These are phyloP conservation scores for Cystobasidium pallidum DNA, from an alignment of 1,284 basidiomycete species.

Conservation along the genomic window DNA sequence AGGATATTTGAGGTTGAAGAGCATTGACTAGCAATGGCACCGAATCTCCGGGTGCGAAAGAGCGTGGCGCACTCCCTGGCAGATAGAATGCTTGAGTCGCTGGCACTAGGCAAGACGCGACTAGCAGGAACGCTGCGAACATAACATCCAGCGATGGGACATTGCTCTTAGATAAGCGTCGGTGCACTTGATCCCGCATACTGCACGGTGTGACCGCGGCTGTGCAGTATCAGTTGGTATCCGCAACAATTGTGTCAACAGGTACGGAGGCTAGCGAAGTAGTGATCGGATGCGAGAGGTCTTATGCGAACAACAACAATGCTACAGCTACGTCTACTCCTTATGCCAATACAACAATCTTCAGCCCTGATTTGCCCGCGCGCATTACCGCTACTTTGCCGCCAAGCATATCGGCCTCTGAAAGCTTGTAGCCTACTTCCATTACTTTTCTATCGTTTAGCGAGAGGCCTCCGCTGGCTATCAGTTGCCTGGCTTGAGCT, in stretches of 20 bases:
- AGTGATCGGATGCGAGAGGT: not conserved
- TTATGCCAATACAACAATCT: slow-evolving; percentile 24
- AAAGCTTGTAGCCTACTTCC: slow-evolving; percentile 7
- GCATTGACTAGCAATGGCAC: slow-evolving; percentile 57
- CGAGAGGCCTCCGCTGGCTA: slow-evolving; percentile 19
- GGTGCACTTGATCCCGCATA: too few species aligned
- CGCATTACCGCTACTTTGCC: slow-evolving; percentile 28
- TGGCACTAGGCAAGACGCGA: slow-evolving; percentile 28
- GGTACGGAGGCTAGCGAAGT: too few species aligned
- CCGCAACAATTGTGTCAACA: too few species aligned
- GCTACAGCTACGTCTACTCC: not conserved
- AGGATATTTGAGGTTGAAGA: slow-evolving; percentile 48
- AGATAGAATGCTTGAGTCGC: slow-evolving; percentile 50
- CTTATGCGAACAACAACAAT: slow-evolving; percentile 11
- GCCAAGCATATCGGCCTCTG: slow-evolving; percentile 21
- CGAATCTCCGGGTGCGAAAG: slow-evolving; percentile 54
- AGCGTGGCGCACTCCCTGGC: slow-evolving; percentile 57
- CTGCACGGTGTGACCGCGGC: too few species aligned
- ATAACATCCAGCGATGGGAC: not conserved
- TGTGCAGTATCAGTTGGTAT: too few species aligned
- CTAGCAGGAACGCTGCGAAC: slow-evolving; percentile 10
- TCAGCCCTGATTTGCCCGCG: slow-evolving; percentile 30
- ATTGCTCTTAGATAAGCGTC: too few species aligned
- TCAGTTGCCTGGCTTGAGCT: slow-evolving; percentile 42
- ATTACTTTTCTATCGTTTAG: slow-evolving; percentile 37